Conservation (phyloP, 2,329 filamentous ascomycete genomes). For the Cryoendolithus antarcticus region DNA sequence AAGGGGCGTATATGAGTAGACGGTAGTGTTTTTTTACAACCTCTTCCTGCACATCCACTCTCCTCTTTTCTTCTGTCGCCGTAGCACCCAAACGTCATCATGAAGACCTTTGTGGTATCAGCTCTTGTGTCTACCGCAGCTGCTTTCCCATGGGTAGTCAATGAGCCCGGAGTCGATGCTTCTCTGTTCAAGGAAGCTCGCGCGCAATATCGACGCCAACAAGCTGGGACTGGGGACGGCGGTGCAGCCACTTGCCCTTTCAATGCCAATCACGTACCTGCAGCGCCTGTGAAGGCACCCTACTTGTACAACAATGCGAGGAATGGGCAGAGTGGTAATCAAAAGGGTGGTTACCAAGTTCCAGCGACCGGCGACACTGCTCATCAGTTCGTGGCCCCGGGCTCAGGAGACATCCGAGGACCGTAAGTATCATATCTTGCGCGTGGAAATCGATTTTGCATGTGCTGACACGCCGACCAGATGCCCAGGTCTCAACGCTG, state of each 20-base stretch:
- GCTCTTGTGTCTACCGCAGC: conserved; percentile 2
- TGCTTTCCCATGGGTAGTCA: conserved; percentile 21
- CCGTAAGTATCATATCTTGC: conserved; percentile 17
- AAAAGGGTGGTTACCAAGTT: conserved; percentile 32
- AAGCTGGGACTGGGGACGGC: conserved; percentile 17
- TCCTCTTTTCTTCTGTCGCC: no score
- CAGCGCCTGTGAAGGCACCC: conserved; percentile 21
- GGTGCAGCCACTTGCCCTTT: conserved; percentile 24
- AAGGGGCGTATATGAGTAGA: no score
- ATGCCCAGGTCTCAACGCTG: conserved; percentile 32
- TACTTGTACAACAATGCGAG: conserved; percentile 34
- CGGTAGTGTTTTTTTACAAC: background rate
- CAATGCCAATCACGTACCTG: conserved; percentile 28
- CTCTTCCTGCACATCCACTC: background rate
- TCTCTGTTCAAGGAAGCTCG: conserved; percentile 14
- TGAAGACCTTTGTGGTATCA: conserved; percentile 3
- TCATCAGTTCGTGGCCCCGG: conserved; percentile 26
- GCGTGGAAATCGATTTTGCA: background rate
- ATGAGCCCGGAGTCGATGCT: conserved; percentile 26
- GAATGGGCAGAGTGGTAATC: conserved; percentile 30
- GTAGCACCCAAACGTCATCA: background rate
- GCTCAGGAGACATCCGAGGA: conserved; percentile 28
- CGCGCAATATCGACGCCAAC: conserved; percentile 18
- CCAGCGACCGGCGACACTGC: conserved; percentile 30
- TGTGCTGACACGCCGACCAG: conserved; percentile 6